A percentile compares a stretch with the other conserved stretches of the same genome.
These are phyloP conservation scores for Paramecium pentaurelia DNA, from an alignment of 73 alveolate genomes.

Conservation along the genomic window DNA sequence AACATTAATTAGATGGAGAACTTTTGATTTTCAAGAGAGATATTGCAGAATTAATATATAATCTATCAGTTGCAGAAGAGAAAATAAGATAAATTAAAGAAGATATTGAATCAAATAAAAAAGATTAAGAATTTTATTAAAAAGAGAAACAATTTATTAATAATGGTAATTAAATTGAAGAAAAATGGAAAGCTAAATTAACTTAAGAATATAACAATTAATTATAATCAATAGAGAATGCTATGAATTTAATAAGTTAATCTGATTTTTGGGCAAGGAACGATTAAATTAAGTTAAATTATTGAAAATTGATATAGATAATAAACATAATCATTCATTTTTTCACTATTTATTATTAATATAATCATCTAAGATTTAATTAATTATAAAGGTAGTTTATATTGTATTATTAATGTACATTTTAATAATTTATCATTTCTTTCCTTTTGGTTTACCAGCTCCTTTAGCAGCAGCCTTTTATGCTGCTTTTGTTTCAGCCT, in stretches of 20 bases:
- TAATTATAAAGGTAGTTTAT: background rate
- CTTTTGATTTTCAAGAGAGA: background rate
- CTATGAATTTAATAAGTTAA: background rate
- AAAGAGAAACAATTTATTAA: background rate
- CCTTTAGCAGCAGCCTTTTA: slow-evolving; percentile 21
- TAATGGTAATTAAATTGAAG: background rate
- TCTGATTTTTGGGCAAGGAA: slow-evolving; percentile 1
- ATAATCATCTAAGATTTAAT: too few species aligned
- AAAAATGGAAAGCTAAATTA: background rate
- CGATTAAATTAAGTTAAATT: background rate
- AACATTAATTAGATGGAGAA: background rate
- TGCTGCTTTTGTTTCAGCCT: background rate
- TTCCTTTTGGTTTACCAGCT: slow-evolving; percentile 9
- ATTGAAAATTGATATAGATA: background rate
- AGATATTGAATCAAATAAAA: background rate
- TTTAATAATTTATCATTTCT: slow-evolving; percentile 1
- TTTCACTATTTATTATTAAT: background rate
- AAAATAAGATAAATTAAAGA: background rate
- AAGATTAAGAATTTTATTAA: background rate
- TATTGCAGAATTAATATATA: background rate
- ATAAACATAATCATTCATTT: background rate
- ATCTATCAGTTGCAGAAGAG: background rate
- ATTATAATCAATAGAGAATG: background rate
- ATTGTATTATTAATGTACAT: background rate
- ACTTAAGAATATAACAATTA: background rate